Conservation (phyloP, 2,329 filamentous ascomycete species). For the Microcera coccophila region DNA sequence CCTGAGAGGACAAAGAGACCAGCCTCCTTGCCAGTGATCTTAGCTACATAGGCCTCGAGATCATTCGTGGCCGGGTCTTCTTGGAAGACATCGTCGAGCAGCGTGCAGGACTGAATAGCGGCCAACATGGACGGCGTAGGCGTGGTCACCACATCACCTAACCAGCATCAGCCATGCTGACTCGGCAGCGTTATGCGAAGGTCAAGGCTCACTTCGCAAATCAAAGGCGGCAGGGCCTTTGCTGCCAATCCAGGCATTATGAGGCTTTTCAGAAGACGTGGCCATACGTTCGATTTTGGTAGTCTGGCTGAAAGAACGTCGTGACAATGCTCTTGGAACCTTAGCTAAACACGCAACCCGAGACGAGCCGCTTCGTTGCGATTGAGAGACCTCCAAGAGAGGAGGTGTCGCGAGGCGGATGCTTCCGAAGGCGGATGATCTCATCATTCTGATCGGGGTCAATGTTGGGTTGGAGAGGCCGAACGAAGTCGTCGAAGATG, state of each 20-base stretch:
- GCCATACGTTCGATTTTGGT: constrained; percentile 4
- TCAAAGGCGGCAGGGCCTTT: constrained; percentile 38
- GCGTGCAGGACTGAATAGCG: constrained; percentile 68
- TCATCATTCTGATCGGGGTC: too few relatives aligned
- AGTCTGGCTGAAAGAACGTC: constrained; percentile 12
- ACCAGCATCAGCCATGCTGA: constrained; percentile 1
- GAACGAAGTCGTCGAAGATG: too few relatives aligned
- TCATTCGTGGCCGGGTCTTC: constrained; percentile 76
- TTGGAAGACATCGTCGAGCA: constrained; percentile 78
- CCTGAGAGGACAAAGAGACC: constrained; percentile 81
- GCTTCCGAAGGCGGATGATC: too few relatives aligned
- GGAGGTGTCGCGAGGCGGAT: too few relatives aligned
- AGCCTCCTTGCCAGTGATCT: constrained; percentile 69
- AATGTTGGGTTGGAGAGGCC: too few relatives aligned
- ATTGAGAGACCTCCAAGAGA: too few relatives aligned
- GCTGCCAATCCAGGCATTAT: constrained; percentile 37
- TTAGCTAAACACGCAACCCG: too few relatives aligned
- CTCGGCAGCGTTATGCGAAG: neutral
- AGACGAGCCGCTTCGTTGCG: too few relatives aligned
- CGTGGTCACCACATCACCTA: constrained; percentile 60
- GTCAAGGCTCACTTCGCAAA: constrained; percentile 35
- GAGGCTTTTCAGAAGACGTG: constrained; percentile 8
- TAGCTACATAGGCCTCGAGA: constrained; percentile 71
- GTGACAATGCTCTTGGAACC: neutral
- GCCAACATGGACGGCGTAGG: constrained; percentile 78